Conservation (phyloP, 768 basidiomycete species). For the Leccinum ochraceum region DNA sequence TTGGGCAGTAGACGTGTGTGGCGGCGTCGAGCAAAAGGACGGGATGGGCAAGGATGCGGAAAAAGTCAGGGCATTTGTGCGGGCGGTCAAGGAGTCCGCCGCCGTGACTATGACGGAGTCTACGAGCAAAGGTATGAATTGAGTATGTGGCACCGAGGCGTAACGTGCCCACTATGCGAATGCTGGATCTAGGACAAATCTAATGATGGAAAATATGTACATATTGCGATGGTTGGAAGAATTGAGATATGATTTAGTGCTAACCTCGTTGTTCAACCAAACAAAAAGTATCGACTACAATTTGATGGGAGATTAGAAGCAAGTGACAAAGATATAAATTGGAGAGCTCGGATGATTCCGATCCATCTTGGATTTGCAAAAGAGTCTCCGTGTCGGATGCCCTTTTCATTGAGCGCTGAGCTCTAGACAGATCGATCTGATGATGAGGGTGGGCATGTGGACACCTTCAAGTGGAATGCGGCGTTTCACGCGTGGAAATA, state of each 20-base stretch:
- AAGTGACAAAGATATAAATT: too few species aligned
- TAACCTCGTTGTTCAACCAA: too few species aligned
- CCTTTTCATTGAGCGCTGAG: too few species aligned
- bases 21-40: constrained; percentile 77
- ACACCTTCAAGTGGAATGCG: not conserved
- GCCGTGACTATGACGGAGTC: not conserved
- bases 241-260: not conserved
- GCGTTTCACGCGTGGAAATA: not conserved
- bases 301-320: too few species aligned
- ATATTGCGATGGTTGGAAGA: not conserved
- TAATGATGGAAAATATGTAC: not conserved
- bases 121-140: not conserved
- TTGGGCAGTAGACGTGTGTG: constrained; percentile 94
- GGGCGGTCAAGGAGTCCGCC: constrained; percentile 41
- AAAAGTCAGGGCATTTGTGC: constrained; percentile 61
- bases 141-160: too few species aligned
- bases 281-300: too few species aligned
- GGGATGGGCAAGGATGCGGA: constrained; percentile 61
- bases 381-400: too few species aligned
- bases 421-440: too few species aligned
- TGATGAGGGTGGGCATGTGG: constrained; percentile 20
- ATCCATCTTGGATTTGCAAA: too few species aligned
- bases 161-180: not conserved
- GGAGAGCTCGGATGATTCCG: too few species aligned
- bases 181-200: not conserved